Conservation (phyloP, 306 rosid species). For the Cicer arietinum region DNA sequence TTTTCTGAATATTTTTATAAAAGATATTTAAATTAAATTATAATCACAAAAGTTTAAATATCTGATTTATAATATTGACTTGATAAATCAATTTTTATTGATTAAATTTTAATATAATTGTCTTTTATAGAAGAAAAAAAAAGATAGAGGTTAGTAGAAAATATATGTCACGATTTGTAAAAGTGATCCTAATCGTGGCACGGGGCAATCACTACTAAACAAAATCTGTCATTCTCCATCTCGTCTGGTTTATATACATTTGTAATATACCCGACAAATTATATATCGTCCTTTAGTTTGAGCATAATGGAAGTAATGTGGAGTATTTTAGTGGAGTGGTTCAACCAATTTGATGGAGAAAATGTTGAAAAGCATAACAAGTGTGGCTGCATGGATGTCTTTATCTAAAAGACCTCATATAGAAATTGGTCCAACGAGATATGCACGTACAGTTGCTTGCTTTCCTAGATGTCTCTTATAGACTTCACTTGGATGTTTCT, state of each 20-base stretch:
- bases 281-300: not conserved
- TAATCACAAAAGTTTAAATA: no score
- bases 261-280: not conserved
- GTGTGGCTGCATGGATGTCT: not conserved
- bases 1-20: no score
- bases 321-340: conserved; percentile 10
- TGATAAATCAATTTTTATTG: no score
- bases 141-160: no score
- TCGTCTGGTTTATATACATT: not conserved
- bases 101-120: no score
- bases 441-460: conserved; percentile 1
- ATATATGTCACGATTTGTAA: no score
- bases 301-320: conserved; percentile 3
- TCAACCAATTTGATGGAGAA: not conserved
- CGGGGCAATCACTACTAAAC: not conserved
- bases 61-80: no score
- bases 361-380: not conserved
- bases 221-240: not conserved
- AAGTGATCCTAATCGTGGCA: no score
- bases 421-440: conserved; percentile 1
- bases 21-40: no score
- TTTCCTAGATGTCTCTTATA: not conserved
- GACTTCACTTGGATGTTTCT: not conserved
- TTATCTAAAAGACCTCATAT: not conserved
- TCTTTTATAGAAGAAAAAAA: no score